These are phyloP conservation scores for Serendipita sp. DNA, from an alignment of 768 basidiomycete species.

Conservation along the genomic window DNA sequence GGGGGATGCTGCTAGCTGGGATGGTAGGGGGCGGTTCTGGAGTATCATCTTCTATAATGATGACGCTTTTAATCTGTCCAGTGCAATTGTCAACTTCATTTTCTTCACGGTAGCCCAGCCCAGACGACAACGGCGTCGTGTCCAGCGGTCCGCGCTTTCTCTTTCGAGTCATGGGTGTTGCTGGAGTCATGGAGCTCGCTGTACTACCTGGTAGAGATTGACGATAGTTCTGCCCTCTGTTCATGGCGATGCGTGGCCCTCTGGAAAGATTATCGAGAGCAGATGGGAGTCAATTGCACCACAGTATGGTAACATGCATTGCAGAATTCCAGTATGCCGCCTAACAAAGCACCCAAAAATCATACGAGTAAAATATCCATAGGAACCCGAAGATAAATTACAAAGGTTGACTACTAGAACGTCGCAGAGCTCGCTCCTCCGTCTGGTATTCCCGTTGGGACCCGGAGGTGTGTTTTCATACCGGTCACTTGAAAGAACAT, in stretches of 20 bases:
- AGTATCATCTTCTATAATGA: slow-evolving; percentile 76
- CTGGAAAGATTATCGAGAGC: not conserved
- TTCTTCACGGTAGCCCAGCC: slow-evolving; percentile 76
- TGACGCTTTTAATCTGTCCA: slow-evolving; percentile 67
- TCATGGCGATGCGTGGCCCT: not conserved
- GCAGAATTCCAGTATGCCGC: not conserved
- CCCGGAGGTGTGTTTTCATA: too few species aligned
- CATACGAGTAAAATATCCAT: not conserved
- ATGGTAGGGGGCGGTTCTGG: slow-evolving; percentile 47
- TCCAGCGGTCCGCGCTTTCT: slow-evolving; percentile 38
- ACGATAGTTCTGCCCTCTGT: not conserved
- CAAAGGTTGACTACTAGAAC: too few species aligned
- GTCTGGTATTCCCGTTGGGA: too few species aligned
- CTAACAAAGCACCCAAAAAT: not conserved
- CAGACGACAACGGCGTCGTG: slow-evolving; percentile 44
- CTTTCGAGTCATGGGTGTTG: slow-evolving; percentile 65
- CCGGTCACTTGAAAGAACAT: too few species aligned
- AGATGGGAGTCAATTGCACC: not conserved
- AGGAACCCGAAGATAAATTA: not conserved
- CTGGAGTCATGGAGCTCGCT: slow-evolving; percentile 14
- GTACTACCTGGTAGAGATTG: slow-evolving; percentile 3
- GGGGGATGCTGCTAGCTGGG: slow-evolving; percentile 43
- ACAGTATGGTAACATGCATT: too few species aligned
- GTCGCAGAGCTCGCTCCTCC: too few species aligned
- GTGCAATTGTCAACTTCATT: slow-evolving; percentile 62